Base-by-base conservation (phyloP, 352 stramenopile species). In the Plasmopara muralis region DNA sequence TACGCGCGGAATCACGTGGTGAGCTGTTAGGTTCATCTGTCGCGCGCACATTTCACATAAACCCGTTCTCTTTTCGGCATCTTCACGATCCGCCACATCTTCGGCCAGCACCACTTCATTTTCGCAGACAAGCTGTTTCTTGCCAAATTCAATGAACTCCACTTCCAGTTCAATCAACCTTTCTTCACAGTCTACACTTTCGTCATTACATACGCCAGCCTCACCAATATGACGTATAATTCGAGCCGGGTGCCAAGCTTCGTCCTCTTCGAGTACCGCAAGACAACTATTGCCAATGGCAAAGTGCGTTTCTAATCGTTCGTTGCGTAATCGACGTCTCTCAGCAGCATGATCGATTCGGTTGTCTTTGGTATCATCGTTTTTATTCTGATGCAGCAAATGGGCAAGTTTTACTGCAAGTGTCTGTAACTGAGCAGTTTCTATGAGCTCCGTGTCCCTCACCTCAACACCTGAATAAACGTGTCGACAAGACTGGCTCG, bases 1-100 rank as follows among this genome's bases (percentile, higher is more conserved):
- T n/a, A 76, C 77, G 37, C 86, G 85, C 5, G 93, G 93, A 47
- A 96, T 97, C 7, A 98, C 66, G 56, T 98, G 93, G 66, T 98
- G 93, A 6, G 79, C 78, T 12, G 90, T 97, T 14, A 98, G 45
- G 52, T 87, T 89, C 68, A 97, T 96, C 9, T 74, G 70, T 16
- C 93, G 79, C 66, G 96, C 87, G 50, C 93, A 98, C 63, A 98
- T 87, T 52, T 75, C 79, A 44, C 93, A 98, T 33, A 75, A 34
- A 14, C 57, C 66, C 5, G 70, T 64, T 33, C 76, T 70, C 47
- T 85, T 84, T 9, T 74, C 62, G 31, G 68, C 52, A 43, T 89
- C 61, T 70, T 85, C 66, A 55, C 62, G 63, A 7, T 60, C 72
- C 8, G 75, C 76, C n/a, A 88, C 57, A 46, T 92, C 70, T 56